Evolutionary conservation across 768 basidiomycete species (phyloP).

Genomic region (Amanita thiersii): DNA sequence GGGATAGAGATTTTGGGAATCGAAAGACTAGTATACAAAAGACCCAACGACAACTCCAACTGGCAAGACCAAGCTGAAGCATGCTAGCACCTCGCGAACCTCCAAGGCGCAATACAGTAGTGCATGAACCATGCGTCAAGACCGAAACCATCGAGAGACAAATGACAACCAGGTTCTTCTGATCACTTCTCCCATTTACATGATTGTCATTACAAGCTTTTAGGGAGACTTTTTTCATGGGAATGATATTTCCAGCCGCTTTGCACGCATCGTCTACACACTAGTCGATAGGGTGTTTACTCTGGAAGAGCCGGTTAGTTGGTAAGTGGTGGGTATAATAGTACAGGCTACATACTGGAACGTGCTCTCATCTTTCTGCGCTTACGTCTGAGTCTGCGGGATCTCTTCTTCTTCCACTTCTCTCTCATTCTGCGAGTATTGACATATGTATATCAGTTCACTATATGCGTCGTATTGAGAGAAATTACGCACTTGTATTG

Average conservation of each 20-base stretch:
- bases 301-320: conserved; percentile 17
- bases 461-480: not conserved
- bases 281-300: conserved; percentile 21
- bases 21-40: conserved; percentile 5
- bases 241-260: conserved; percentile 15
- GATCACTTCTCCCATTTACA: not conserved
- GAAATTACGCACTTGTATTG: conserved; percentile 21
- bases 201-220: conserved; percentile 3
- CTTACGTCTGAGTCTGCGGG: conserved; percentile 87
- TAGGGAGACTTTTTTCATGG: not conserved
- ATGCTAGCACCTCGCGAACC: conserved; percentile 5
- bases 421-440: conserved; percentile 67
- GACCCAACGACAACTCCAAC: conserved; percentile 4
- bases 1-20: not conserved
- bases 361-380: conserved; percentile 95
- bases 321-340: not conserved
- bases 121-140: conserved; percentile 2
- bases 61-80: not conserved
- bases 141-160: not conserved
- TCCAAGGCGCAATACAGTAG: not conserved
- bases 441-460: not conserved
- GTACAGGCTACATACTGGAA: conserved; percentile 59
- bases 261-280: conserved; percentile 10
- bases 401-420: conserved; percentile 97
- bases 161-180: not conserved